A percentile compares a stretch with the other conserved stretches of the same genome.
Evolutionary conservation across 2,329 filamentous ascomycete genomes (phyloP).

Genomic region (Dactylellina cionopaga): DNA sequence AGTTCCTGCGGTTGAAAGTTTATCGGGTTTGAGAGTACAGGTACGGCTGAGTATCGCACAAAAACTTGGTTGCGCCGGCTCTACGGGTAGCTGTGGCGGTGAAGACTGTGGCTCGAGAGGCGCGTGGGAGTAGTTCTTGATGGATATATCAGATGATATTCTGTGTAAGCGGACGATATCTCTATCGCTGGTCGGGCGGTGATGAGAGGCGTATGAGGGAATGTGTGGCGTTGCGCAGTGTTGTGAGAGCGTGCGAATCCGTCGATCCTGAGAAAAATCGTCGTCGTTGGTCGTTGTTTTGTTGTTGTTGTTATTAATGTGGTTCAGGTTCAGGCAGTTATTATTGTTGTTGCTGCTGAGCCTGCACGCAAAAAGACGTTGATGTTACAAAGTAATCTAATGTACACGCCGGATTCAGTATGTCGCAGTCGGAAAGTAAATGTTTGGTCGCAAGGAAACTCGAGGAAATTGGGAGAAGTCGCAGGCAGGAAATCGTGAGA

Average conservation of each 20-base stretch:
- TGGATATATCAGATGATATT: not conserved
- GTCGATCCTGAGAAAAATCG: slow-evolving; percentile 32
- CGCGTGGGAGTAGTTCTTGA: not conserved
- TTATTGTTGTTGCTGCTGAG: not conserved
- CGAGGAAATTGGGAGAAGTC: slow-evolving; percentile 19
- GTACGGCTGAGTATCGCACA: not conserved
- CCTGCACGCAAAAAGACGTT: slow-evolving; percentile 10
- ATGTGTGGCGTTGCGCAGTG: slow-evolving; percentile 38
- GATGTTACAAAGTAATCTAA: too few relatives aligned
- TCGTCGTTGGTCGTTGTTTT: too few relatives aligned
- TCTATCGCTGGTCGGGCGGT: slow-evolving; percentile 10
- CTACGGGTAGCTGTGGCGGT: slow-evolving; percentile 10
- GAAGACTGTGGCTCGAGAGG: not conserved
- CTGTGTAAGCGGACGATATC: not conserved
- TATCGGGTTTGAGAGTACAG: not conserved
- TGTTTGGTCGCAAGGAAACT: not conserved
- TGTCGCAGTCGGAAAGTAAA: slow-evolving; percentile 29
- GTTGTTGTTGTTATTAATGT: slow-evolving; percentile 24
- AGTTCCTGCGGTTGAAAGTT: not conserved
- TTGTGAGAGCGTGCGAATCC: slow-evolving; percentile 10
- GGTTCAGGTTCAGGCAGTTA: not conserved
- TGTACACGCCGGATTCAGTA: too few relatives aligned
- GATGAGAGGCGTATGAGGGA: not conserved
- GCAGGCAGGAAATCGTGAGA: slow-evolving; percentile 43
- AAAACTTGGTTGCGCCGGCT: not conserved